Conservation (phyloP, 2,329 filamentous ascomycete species). For the Knoxdaviesia capensis region DNA sequence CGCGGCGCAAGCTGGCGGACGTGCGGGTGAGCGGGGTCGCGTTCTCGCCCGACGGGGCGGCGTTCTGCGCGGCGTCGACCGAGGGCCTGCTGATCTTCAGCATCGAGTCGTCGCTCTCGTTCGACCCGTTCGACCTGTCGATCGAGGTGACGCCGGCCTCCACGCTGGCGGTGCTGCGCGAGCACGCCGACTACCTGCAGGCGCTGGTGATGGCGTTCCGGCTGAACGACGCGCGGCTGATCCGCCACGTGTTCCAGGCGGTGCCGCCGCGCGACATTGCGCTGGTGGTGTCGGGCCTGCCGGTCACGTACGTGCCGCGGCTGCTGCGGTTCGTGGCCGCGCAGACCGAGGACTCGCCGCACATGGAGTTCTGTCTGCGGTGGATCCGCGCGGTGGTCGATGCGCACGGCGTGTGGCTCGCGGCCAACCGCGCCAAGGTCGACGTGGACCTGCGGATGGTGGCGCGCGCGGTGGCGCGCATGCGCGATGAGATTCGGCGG, state of each 20-base stretch:
- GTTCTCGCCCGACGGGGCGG: conserved; percentile 73
- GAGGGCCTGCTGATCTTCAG: conserved; percentile 91
- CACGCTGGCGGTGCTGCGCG: conserved; percentile 47
- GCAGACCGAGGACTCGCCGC: conserved; percentile 75
- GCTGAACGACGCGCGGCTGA: conserved; percentile 65
- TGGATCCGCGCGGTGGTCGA: conserved; percentile 78
- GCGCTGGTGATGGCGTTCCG: conserved; percentile 95
- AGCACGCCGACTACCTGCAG: conserved; percentile 65
- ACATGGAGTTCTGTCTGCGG: conserved; percentile 82
- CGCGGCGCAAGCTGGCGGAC: conserved; percentile 56
- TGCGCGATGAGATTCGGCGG: conserved; percentile 64
- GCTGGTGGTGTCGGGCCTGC: conserved; percentile 60
- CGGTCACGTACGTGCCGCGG: conserved; percentile 67
- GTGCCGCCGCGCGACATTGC: conserved; percentile 57
- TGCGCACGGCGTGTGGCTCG: conserved; percentile 68
- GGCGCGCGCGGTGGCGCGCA: conserved; percentile 57
- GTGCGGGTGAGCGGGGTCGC: conserved; percentile 68
- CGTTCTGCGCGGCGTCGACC: conserved; percentile 88
- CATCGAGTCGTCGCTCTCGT: conserved; percentile 63
- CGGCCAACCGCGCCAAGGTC: conserved; percentile 58
- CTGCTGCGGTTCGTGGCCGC: conserved; percentile 73
- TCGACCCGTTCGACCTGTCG: conserved; percentile 92
- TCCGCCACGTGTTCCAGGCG: conserved; percentile 69
- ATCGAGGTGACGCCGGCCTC: conserved; percentile 81
- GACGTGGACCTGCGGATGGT: conserved; percentile 73